Evolutionary conservation across 257 asterid species (phyloP), one percentile per base, ranked within the genome.

Genomic region (Mentha longifolia): DNA sequence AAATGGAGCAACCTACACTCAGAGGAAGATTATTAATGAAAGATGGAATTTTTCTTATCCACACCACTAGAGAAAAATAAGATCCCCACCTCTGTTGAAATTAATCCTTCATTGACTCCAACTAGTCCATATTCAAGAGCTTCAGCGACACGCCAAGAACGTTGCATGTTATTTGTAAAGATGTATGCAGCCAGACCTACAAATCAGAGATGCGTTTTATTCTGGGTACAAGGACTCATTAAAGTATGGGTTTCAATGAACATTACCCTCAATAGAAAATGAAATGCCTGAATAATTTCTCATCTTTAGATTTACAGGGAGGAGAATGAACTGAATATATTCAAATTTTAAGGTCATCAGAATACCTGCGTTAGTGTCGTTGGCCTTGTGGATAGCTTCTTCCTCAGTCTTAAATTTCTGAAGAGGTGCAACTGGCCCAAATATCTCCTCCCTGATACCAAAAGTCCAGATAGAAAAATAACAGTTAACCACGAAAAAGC

Each of bases 111-210:
- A 57, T 95, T 95, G 19, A 92, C 88, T 74, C 98, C 99, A 61
- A 92, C 98, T n/a, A 95, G 76, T 75, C 99, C 99, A 80, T 92
- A 95, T 78, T 95, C 99, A 7, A 95, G 96, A 72, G 98, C 95
- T 84, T 95, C 99, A 57, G 96, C 52, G 68, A 95, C 98, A 7
- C 95, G 92, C 99, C 99, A 95, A 25, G 96, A 86, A 14, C 96
- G 87, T 77, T 87, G 89, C 14, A 92, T 85, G 66, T 70, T 90
- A 43, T 79, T 70, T 7, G 98, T 92, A 77, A 95, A 95, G 66
- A 95, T 25, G 70, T 95, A 95, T 25, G 99, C 96, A 74, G 99
- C 99, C 82, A 95, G 80, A 71, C 98, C 98, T 92, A 68, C 67
- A 79, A 66, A 57, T 50, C 60, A 72, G 51, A 47, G 11, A 55